Evolutionary conservation across 2,329 filamentous ascomycete species (phyloP).

Genomic region (Ilyonectria robusta): DNA sequence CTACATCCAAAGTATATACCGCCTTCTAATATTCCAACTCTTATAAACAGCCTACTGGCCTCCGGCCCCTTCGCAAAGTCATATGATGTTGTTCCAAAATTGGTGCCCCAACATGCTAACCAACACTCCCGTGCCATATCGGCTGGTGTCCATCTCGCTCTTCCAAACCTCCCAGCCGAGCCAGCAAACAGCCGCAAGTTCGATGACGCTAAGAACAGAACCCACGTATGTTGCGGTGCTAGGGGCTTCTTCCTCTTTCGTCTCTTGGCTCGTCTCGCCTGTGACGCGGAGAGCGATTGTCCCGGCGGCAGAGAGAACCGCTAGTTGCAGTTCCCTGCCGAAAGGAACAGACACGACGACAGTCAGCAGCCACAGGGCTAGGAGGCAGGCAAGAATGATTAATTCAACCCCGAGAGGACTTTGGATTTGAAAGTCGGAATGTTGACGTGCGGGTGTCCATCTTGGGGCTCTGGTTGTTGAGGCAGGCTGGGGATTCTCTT

Average conservation of each 20-base stretch:
- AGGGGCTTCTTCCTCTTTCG: slow-evolving; percentile 31
- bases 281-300: slow-evolving; percentile 49
- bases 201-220: slow-evolving; percentile 49
- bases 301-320: slow-evolving; percentile 47
- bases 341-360: slow-evolving; percentile 41
- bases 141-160: slow-evolving; percentile 38
- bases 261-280: slow-evolving; percentile 44
- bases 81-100: slow-evolving; percentile 43
- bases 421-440: slow-evolving; percentile 12
- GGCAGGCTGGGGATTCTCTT: slow-evolving; percentile 39
- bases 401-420: slow-evolving; percentile 39
- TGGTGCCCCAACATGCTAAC: slow-evolving; percentile 52
- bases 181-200: slow-evolving; percentile 54
- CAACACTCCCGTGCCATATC: slow-evolving; percentile 49
- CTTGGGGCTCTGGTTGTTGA: not conserved
- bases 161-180: slow-evolving; percentile 51
- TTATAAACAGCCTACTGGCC: slow-evolving; percentile 22
- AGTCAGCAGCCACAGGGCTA: slow-evolving; percentile 48
- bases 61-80: slow-evolving; percentile 19
- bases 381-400: slow-evolving; percentile 38
- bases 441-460: not conserved
- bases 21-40: not conserved
- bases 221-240: slow-evolving; percentile 40
- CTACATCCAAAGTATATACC: slow-evolving; percentile 11
- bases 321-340: slow-evolving; percentile 46